These are phyloP conservation scores for Aspergillus pseudoglaucus DNA, from an alignment of 2,329 filamentous ascomycete species.

Conservation along the genomic window DNA sequence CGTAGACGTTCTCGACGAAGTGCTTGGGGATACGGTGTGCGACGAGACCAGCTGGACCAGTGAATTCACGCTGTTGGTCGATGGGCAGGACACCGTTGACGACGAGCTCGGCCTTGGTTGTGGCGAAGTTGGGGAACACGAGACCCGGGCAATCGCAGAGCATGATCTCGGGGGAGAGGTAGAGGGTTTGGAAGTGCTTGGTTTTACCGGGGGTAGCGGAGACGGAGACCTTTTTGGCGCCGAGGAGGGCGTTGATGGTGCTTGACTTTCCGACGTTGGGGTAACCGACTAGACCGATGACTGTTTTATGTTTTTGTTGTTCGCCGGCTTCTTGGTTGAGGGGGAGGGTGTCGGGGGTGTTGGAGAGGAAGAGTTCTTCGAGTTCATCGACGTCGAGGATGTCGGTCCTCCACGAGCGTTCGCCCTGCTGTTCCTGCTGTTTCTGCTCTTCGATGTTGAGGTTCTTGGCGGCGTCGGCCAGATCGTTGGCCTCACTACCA, in stretches of 20 bases:
- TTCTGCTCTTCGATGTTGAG: slow-evolving; percentile 41
- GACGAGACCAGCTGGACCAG: slow-evolving; percentile 76
- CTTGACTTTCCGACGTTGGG: slow-evolving; percentile 99
- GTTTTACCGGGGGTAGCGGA: slow-evolving; percentile 97
- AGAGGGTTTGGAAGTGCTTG: slow-evolving; percentile 98
- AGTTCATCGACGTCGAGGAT: slow-evolving; percentile 92
- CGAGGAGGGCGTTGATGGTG: slow-evolving; percentile 97
- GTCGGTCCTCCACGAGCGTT: slow-evolving; percentile 51
- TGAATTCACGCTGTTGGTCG: slow-evolving; percentile 90
- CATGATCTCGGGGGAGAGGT: slow-evolving; percentile 80
- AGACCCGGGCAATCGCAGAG: slow-evolving; percentile 98
- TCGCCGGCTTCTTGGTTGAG: slow-evolving; percentile 41
- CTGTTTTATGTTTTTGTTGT: slow-evolving; percentile 57
- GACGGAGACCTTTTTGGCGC: slow-evolving; percentile 96
- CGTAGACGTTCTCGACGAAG: slow-evolving; percentile 90
- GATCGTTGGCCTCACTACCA: slow-evolving; percentile 33
- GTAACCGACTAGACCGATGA: slow-evolving; percentile 92
- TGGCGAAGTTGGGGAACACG: slow-evolving; percentile 96
- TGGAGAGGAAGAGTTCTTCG: slow-evolving; percentile 76
- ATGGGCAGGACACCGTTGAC: slow-evolving; percentile 93
- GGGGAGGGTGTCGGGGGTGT: slow-evolving; percentile 54
- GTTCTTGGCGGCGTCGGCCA: slow-evolving; percentile 10
- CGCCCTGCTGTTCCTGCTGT: slow-evolving; percentile 11
- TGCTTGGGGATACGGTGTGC: slow-evolving; percentile 76
- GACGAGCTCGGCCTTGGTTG: slow-evolving; percentile 91